phyloP scores from a whole-genome alignment of 768 basidiomycete genomes.

The Lentinula boryana region DNA sequence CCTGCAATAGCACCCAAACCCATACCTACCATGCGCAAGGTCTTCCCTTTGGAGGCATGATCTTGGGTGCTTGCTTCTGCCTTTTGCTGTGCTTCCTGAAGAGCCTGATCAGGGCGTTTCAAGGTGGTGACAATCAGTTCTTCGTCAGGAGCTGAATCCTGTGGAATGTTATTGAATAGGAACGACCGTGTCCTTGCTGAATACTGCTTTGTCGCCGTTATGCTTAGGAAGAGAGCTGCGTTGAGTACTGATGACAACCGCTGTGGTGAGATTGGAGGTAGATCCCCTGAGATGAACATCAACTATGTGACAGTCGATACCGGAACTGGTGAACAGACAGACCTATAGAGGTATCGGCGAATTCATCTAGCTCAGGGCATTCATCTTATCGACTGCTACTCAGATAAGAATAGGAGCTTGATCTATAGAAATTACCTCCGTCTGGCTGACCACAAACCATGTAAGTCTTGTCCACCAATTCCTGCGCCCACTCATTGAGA shows the following conservation, averaged over 20 bases:
- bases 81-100: conserved; percentile 37
- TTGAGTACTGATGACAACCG: conserved; percentile 38
- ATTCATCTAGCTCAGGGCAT: conserved; percentile 36
- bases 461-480: conserved; percentile 36
- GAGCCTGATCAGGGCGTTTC: conserved; percentile 40
- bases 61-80: conserved; percentile 30
- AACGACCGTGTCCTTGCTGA: conserved; percentile 46
- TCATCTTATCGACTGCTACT: conserved; percentile 18
- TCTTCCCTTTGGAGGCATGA: conserved; percentile 35
- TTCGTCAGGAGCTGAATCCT: conserved; percentile 30
- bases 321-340: not conserved
- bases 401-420: not conserved
- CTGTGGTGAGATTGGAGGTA: conserved; percentile 30
- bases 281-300: conserved; percentile 12
- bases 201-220: conserved; percentile 41
- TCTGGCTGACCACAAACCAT: conserved; percentile 36
- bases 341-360: conserved; percentile 39
- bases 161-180: conserved; percentile 19
- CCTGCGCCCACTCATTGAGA: conserved; percentile 40
- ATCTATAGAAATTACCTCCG: conserved; percentile 19
- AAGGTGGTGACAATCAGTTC: conserved; percentile 35
- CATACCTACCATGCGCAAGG: conserved; percentile 40
- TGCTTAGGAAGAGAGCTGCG: conserved; percentile 43
- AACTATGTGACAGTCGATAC: not conserved
- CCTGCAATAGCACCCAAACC: conserved; percentile 49